Base-by-base conservation (phyloP, 140 eudicot species). In the Ambrosia hybrid region DNA sequence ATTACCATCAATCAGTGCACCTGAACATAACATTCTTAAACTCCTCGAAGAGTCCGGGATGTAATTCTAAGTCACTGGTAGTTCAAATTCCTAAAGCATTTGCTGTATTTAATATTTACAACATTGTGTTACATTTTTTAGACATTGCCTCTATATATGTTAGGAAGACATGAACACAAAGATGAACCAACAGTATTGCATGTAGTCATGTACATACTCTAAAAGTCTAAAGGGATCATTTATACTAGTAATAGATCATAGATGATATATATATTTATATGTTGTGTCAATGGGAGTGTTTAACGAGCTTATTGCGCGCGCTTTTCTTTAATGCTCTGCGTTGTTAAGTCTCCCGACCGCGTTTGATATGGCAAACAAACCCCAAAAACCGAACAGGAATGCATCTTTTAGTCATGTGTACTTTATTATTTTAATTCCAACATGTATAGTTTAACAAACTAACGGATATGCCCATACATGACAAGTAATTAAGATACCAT, bases 1-100 rank as follows among this genome's bases (percentile, higher is more conserved):
- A 33, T 68, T 92, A 62, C 98, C 96, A 55, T 92, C 98, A 17
- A 69, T 79, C 72, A 92, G 98, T 78, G 96, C 96, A 72, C 98
- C 98, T 11, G 98, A 89, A 78, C 96, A 89, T 63, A 89, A 82
- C 67, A 73, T 91, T 75, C 84, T 91, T 33, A 84, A 84, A 74
- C 64, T 91, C 81, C 86, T 91, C 3, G 97, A 91, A 77, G 97
- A 91, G 82, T 87, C 95, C 56, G 92, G 90, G 71, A 77, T 81
- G 39, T 87, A 74, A 84, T 55, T 30, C 57, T 73, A 37, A 13
- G 68, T 38, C 68, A 63, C 51, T 4, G 2, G 68, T 6, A 36
- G 33, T 56, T 15, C 68, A 63, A 38, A 39, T 14, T n/a, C 51
- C 68, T 8, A 14, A 63, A 63, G 26, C 51, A 38, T 63, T 63